Evolutionary conservation across 768 basidiomycete species (phyloP), one percentile per base, ranked within the genome.

Genomic region (Leccinum subgranulosum): DNA sequence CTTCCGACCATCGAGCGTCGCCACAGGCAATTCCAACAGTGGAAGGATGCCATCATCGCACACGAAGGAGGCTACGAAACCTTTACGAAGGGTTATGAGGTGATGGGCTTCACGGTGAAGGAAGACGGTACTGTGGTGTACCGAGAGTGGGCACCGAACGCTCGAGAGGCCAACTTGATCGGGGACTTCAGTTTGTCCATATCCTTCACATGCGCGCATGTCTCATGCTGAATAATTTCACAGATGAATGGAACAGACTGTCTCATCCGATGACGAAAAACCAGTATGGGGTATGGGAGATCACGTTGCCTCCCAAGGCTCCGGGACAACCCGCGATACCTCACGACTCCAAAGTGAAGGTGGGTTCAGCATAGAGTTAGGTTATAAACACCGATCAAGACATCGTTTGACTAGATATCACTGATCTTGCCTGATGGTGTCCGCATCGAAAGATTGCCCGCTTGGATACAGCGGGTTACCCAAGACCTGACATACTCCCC

Each of bases 121-220:
- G 69, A 75, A 36, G 81, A 87, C 56, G 86, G 85, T 53, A 79
- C 86, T 28, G 82, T 98, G 29, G 74, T 81, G 8, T 98, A 98
- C 73, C 80, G 91, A 64, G 97, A 99, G 71, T 99, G 97, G 97
- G 96, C 97, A 9, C 95, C 97, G 0, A 91, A 90, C 63, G 95
- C 90, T 17, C 76, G 66, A 47, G 86, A 88, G 65, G 96, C 95
- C 3, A 81, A 77, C 69, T 75, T 99, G 56, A 93, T 93, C 65
- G 97, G 97, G 46, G 96, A 99, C 48, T 99, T 99, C 79, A 99
- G 95, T 98, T 62, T 73, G 93, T 84, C 49, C 31, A 52, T 10
- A 28, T 11, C 21, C 53, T 45, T 28, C 50, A 43, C 47, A 39
- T 43, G 27, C 43, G 31, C 27, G 34, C 11, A 51, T 31, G 25